Evolutionary conservation across 495 filamentous ascomycete species (phyloP), one percentile per base, ranked within the genome.

Genomic region (Penicillium ochrochloron): DNA sequence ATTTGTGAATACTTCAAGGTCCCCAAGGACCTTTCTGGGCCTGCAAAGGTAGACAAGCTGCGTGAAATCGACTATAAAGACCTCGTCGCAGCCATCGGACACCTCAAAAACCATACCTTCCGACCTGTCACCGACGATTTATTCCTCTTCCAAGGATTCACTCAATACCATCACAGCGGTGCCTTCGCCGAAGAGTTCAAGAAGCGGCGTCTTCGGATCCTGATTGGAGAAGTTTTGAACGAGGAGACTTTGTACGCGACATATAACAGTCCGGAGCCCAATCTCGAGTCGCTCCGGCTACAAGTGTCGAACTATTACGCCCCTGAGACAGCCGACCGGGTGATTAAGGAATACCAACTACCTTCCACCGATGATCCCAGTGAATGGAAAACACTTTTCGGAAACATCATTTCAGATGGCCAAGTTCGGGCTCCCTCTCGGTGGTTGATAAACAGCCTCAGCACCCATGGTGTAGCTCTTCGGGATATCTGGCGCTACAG

Each of bases 241-340:
- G 83, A 83, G 37, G 76, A 82, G 42, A 78, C 75, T 41, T 64
- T 81, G 2, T 83, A 84, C 66, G 78, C 72, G 0, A 66, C 65
- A 3, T 70, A 70, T 25, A 77, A 70, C 31, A 64, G 63, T n/a
- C 57, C 82, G 61, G 75, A 75, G 66, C 42, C 76, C 51, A 67
- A 77, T 69, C 10, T 65, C 54, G 64, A 76, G 61, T 65, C 75
- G 11, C 59, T 84, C 8, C 68, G 71, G 37, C 44, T 68, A 12
- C 78, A 81, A 27, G 73, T 83, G 1, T 67, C 76, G 10, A 83
- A 78, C 15, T 82, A 84, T 66, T 84, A 83, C 61, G 71, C 82
- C 3, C 72, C 69, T 3, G 56, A 60, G 2, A 78, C 74, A 0
- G 76, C 74, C 14, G 66, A 74, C 27, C 68, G 70, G 1, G 57